Evolutionary conservation across 139 green algal species (phyloP).

Genomic region (Medakamo hakoo): DNA sequence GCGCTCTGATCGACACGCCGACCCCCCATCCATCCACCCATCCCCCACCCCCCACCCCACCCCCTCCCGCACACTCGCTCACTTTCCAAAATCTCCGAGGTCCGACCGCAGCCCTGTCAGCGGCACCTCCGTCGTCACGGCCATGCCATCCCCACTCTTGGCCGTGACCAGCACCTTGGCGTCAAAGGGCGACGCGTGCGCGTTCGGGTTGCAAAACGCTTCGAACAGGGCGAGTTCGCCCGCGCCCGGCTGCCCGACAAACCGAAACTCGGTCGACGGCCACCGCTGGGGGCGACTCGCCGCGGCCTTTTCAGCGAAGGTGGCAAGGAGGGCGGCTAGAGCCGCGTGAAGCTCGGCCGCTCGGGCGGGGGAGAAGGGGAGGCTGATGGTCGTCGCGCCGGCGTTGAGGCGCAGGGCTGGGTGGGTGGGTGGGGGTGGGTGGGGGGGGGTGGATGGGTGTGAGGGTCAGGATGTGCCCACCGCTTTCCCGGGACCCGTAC

Average conservation of each 20-base stretch:
- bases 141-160: background rate
- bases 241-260: background rate
- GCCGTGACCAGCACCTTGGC: background rate
- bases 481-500: no score
- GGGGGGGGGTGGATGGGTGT: no score
- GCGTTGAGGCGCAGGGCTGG: background rate
- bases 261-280: background rate
- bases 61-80: background rate
- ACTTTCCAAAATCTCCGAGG: background rate
- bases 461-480: no score
- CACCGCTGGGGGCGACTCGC: background rate
- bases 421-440: no score
- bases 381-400: background rate
- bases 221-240: background rate
- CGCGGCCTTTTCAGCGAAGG: background rate
- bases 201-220: background rate
- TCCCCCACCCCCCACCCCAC: no score
- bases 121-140: background rate
- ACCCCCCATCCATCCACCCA: no score
- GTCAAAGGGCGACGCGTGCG: background rate
- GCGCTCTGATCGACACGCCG: no score
- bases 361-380: background rate
- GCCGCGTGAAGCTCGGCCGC: background rate
- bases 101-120: background rate
- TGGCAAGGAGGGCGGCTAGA: background rate